These are phyloP conservation scores for Crithidia expoeki DNA, from an alignment of 208 protist genomes.

Conservation along the genomic window DNA sequence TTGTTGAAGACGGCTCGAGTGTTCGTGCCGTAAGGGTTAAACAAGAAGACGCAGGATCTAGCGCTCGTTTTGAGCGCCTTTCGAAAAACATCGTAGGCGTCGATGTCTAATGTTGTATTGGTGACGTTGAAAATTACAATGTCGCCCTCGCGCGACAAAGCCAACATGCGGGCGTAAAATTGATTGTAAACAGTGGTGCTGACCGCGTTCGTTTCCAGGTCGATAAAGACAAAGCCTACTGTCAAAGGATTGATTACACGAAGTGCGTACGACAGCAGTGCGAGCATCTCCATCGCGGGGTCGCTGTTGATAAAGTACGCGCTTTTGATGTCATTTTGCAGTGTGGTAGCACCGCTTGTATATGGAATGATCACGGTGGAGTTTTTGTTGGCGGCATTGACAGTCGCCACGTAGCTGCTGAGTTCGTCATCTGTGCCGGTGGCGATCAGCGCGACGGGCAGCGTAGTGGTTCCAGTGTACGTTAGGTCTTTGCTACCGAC, in stretches of 20 bases:
- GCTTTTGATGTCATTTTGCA: not conserved
- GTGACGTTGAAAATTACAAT: not conserved
- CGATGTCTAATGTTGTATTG: not conserved
- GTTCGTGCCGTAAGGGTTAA: not conserved
- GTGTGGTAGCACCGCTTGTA: conserved; percentile 5
- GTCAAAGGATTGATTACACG: not conserved
- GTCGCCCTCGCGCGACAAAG: conserved; percentile 3
- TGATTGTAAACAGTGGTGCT: conserved; percentile 3
- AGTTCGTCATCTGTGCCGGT: not conserved
- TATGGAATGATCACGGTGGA: conserved; percentile 6
- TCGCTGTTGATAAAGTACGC: conserved; percentile 26
- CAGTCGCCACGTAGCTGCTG: not conserved
- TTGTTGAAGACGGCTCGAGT: not conserved
- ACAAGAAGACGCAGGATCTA: conserved; percentile 18
- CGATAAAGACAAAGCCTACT: conserved; percentile 19
- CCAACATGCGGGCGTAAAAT: conserved; percentile 1
- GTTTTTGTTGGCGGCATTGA: not conserved
- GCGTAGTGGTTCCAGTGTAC: not conserved
- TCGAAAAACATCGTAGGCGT: not conserved
- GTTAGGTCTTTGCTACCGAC: not conserved
- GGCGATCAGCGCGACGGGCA: conserved; percentile 1
- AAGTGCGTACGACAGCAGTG: conserved; percentile 19
- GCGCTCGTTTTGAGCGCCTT: not conserved
- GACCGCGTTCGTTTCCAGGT: not conserved
- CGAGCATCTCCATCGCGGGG: conserved; percentile 32